Percentiles rank a stretch among this genome's conserved stretches.
phyloP scores from a whole-genome alignment of 208 protist genomes.

The Crithidia acanthocephali region DNA sequence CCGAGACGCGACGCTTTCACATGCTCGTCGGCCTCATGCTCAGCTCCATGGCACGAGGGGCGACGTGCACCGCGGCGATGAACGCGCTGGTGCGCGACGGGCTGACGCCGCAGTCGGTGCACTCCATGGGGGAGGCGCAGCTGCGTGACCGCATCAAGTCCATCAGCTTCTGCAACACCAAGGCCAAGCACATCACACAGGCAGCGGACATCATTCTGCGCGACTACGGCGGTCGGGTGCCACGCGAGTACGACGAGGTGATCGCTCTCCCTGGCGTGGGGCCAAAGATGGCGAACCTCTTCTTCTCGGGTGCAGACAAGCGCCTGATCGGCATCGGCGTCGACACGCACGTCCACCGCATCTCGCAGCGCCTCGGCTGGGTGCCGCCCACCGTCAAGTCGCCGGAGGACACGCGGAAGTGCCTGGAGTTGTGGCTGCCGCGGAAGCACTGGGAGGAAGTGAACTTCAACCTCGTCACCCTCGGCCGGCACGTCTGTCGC shows the following conservation, averaged over 20 bases:
- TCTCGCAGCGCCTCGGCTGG: constrained; percentile 92
- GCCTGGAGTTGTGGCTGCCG: constrained; percentile 95
- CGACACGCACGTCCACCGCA: constrained; percentile 96
- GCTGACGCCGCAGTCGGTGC: constrained; percentile 51
- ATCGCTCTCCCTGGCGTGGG: constrained; percentile 92
- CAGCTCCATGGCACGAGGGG: constrained; percentile 70
- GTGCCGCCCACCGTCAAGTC: constrained; percentile 76
- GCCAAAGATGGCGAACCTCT: constrained; percentile 96
- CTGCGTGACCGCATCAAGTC: constrained; percentile 80
- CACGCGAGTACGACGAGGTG: constrained; percentile 69
- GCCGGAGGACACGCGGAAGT: constrained; percentile 94
- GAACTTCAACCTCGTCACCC: constrained; percentile 6
- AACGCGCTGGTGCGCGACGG: constrained; percentile 40
- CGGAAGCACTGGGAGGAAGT: constrained; percentile 52
- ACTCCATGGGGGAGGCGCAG: constrained; percentile 48
- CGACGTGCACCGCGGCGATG: constrained; percentile 91
- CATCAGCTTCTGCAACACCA: constrained; percentile 94
- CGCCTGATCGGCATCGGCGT: constrained; percentile 94
- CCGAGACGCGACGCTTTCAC: constrained; percentile 87
- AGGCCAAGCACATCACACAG: constrained; percentile 89
- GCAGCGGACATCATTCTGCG: constrained; percentile 69
- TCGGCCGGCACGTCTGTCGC: constrained; percentile 2
- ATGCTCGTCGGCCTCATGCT: constrained; percentile 94
- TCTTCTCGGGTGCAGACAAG: constrained; percentile 73
- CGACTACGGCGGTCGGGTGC: constrained; percentile 84